A percentile compares a stretch with the other conserved stretches of the same genome.
Evolutionary conservation across 2,329 filamentous ascomycete genomes (phyloP).

Genomic region (Aspergillus cejpii): DNA sequence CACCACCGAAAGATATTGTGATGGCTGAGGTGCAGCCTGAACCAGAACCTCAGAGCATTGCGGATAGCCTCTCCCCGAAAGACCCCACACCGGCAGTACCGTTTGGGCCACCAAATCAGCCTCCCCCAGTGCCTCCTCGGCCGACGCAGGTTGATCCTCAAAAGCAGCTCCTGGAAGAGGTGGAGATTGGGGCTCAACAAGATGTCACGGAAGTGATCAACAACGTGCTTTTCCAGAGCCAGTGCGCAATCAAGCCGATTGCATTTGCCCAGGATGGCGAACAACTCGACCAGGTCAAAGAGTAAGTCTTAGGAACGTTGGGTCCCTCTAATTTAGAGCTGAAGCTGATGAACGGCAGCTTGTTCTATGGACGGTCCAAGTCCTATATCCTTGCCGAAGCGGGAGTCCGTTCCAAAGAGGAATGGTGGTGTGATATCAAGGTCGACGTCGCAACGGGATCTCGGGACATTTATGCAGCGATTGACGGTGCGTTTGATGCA

Average conservation of each 20-base stretch:
- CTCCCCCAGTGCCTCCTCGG: slow-evolving; percentile 55
- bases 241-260: slow-evolving; percentile 74
- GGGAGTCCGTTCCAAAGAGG: slow-evolving; percentile 46
- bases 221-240: slow-evolving; percentile 83
- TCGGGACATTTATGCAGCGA: slow-evolving; percentile 69
- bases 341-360: slow-evolving; percentile 23
- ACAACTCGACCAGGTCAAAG: slow-evolving; percentile 72
- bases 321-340: not conserved
- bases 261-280: slow-evolving; percentile 61
- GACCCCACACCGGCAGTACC: slow-evolving; percentile 7
- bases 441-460: slow-evolving; percentile 53
- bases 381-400: slow-evolving; percentile 43
- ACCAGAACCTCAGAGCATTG: slow-evolving; percentile 8
- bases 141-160: slow-evolving; percentile 34
- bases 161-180: slow-evolving; percentile 42
- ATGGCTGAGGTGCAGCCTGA: slow-evolving; percentile 21
- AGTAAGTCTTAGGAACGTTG: slow-evolving; percentile 33
- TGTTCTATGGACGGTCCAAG: slow-evolving; percentile 47
- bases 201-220: slow-evolving; percentile 95
- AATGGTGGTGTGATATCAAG: slow-evolving; percentile 57
- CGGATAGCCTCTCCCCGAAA: slow-evolving; percentile 5
- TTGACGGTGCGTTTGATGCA: slow-evolving; percentile 78
- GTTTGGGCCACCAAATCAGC: slow-evolving; percentile 40
- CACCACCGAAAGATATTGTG: slow-evolving; percentile 15
- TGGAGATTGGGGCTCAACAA: slow-evolving; percentile 67